These are phyloP conservation scores for Aspergillus wentii DNA, from an alignment of 495 filamentous ascomycete genomes.

Conservation along the genomic window DNA sequence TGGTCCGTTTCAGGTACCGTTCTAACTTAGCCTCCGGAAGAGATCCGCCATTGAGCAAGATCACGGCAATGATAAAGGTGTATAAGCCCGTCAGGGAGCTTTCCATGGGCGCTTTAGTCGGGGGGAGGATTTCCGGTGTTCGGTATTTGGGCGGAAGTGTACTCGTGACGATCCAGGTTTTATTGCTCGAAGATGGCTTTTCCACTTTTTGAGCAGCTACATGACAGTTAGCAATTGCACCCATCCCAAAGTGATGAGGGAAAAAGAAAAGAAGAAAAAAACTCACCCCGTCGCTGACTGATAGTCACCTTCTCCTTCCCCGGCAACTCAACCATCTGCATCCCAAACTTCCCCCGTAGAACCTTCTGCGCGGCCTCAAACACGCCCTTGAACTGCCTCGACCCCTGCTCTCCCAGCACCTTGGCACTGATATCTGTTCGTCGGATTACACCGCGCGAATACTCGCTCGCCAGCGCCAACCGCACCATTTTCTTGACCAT, in stretches of 20 bases:
- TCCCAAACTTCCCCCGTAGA: constrained; percentile 66
- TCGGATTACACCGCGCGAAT: constrained; percentile 70
- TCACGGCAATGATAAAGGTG: constrained; percentile 70
- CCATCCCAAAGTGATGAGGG: not conserved
- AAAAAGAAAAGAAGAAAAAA: not conserved
- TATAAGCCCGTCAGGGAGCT: constrained; percentile 75
- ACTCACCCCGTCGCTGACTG: constrained; percentile 67
- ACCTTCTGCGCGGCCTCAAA: constrained; percentile 64
- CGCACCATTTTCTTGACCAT: constrained; percentile 87
- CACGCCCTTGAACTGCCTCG: constrained; percentile 59
- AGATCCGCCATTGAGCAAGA: constrained; percentile 64
- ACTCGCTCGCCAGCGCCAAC: constrained; percentile 86
- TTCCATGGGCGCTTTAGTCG: constrained; percentile 67
- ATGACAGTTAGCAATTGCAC: constrained; percentile 1
- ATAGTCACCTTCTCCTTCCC: constrained; percentile 72
- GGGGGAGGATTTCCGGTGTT: constrained; percentile 58
- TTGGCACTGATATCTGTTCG: constrained; percentile 74
- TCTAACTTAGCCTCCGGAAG: constrained; percentile 69
- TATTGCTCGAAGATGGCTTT: constrained; percentile 48
- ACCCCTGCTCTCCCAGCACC: constrained; percentile 39
- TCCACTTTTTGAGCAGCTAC: constrained; percentile 55
- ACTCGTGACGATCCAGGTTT: constrained; percentile 71
- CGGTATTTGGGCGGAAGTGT: constrained; percentile 63
- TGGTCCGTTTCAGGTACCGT: constrained; percentile 69
- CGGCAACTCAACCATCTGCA: constrained; percentile 82